These are phyloP conservation scores for Stygiomarasmius scandens DNA, from an alignment of 1,284 basidiomycete species.

Conservation along the genomic window DNA sequence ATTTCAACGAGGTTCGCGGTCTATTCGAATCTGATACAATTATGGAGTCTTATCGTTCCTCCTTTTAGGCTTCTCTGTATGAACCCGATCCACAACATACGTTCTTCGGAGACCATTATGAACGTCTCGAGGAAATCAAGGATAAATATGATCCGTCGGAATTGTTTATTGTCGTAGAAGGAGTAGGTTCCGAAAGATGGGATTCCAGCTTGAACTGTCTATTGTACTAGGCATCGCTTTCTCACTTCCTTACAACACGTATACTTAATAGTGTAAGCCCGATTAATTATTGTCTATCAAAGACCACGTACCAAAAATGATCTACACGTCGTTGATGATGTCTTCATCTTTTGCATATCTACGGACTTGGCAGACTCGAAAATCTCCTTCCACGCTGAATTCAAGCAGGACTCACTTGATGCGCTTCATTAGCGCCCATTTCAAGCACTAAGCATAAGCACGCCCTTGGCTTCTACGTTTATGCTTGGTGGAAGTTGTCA, in stretches of 20 bases:
- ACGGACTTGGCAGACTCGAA: not conserved
- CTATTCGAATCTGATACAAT: not conserved
- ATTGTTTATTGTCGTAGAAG: constrained; percentile 44
- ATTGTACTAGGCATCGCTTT: not conserved
- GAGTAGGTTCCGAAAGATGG: constrained; percentile 47
- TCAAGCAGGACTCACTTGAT: not conserved
- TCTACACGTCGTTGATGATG: no score
- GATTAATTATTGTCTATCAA: not conserved
- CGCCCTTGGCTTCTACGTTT: constrained; percentile 89
- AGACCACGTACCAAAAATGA: no score
- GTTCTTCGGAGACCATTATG: constrained; percentile 49
- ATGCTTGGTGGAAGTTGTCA: constrained; percentile 58
- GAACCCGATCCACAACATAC: constrained; percentile 39
- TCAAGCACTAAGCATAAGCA: constrained; percentile 90
- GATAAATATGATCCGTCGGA: constrained; percentile 42
- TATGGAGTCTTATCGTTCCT: not conserved
- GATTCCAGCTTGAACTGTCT: constrained; percentile 18
- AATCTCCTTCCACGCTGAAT: not conserved
- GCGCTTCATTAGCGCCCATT: constrained; percentile 65
- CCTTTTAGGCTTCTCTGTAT: constrained; percentile 40
- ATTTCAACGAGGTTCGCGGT: constrained; percentile 44
- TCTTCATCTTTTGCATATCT: not conserved
- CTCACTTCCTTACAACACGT: not conserved
- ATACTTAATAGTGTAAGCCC: no score
- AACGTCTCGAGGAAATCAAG: constrained; percentile 42